These are phyloP conservation scores for Cadophora malorum DNA, from an alignment of 2,329 filamentous ascomycete species.

Conservation along the genomic window DNA sequence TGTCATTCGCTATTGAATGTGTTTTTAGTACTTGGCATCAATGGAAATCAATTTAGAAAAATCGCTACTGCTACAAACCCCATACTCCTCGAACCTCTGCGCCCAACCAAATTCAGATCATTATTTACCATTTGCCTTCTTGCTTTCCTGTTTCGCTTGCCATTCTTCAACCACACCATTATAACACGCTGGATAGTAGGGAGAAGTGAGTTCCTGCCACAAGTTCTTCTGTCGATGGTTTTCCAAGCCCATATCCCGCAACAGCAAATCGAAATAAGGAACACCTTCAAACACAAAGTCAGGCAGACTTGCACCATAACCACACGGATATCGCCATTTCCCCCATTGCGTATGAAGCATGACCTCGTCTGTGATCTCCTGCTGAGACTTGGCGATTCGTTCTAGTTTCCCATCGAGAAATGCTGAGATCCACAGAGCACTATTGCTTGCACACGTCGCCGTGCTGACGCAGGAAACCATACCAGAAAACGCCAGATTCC, in stretches of 20 bases:
- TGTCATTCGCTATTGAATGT: too few species aligned
- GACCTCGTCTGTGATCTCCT: constrained; percentile 59
- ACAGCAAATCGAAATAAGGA: constrained; percentile 73
- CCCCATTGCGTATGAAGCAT: constrained; percentile 72
- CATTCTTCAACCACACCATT: constrained; percentile 52
- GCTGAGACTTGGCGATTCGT: background rate
- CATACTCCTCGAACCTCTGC: background rate
- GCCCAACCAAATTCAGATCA: background rate
- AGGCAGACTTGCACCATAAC: constrained; percentile 66
- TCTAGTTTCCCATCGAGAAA: constrained; percentile 63
- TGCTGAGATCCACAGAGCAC: constrained; percentile 68
- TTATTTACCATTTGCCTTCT: background rate
- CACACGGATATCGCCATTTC: constrained; percentile 70
- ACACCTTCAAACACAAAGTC: constrained; percentile 80
- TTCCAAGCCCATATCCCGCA: constrained; percentile 68
- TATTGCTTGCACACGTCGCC: constrained; percentile 51
- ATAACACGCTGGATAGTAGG: constrained; percentile 56
- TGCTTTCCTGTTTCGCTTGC: constrained; percentile 27
- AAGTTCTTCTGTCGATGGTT: constrained; percentile 59
- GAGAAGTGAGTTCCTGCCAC: constrained; percentile 49
- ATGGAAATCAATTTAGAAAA: too few species aligned
- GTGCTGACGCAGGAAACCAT: constrained; percentile 52
- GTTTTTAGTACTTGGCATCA: too few species aligned
- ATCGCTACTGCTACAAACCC: too few species aligned
- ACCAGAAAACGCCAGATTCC: constrained; percentile 55